phyloP scores from a whole-genome alignment of 2,329 filamentous ascomycete species.

The Aplosporella prunicola region DNA sequence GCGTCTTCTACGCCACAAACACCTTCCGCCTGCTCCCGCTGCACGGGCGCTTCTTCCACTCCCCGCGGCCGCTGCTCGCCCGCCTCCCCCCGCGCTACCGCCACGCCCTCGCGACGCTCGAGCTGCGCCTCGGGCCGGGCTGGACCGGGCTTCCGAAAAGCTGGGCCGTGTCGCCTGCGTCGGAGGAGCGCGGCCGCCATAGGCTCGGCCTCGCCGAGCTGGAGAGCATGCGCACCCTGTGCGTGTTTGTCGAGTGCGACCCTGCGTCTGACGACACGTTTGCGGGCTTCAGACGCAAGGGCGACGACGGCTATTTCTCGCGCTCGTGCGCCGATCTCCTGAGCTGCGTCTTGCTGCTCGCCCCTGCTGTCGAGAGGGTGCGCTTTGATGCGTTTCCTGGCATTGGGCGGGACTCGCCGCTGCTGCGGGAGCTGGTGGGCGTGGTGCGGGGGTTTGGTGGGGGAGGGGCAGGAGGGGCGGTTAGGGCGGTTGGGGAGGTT shows the following conservation, averaged over 20 bases:
- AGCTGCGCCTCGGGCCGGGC: conserved; percentile 63
- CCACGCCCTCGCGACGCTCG: conserved; percentile 50
- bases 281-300: conserved; percentile 52
- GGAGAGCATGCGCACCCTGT: conserved; percentile 48
- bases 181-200: conserved; percentile 40
- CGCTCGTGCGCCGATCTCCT: conserved; percentile 53
- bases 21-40: conserved; percentile 46
- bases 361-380: conserved; percentile 49
- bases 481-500: too few relatives aligned
- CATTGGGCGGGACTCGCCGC: conserved; percentile 54
- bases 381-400: conserved; percentile 62
- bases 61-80: conserved; percentile 60
- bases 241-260: conserved; percentile 63
- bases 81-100: conserved; percentile 55
- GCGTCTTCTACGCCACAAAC: conserved; percentile 43
- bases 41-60: conserved; percentile 56
- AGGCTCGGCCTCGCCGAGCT: conserved; percentile 56
- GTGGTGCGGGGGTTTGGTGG: conserved; percentile 38
- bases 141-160: conserved; percentile 61
- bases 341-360: conserved; percentile 44
- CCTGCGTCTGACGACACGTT: conserved; percentile 56
- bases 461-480: too few relatives aligned
- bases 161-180: conserved; percentile 42
- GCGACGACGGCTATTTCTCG: conserved; percentile 62
- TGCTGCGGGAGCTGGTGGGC: conserved; percentile 53